Evolutionary conservation across 768 basidiomycete genomes (phyloP), one percentile per base, ranked within the genome.

Genomic region (Naganishia vishniacii): DNA sequence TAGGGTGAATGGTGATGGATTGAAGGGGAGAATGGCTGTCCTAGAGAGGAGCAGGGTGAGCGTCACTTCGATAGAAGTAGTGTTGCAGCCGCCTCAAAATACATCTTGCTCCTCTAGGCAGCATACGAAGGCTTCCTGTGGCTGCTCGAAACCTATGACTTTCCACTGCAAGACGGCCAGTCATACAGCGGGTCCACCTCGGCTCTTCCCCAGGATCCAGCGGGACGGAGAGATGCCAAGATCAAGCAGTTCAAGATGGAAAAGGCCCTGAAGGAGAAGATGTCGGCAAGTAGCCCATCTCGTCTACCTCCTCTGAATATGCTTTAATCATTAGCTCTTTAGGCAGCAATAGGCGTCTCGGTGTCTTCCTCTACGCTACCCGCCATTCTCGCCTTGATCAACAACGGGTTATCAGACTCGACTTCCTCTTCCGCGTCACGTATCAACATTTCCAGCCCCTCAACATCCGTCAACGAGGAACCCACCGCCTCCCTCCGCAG

Each of bases 221-320:
- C 84, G 1, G 84, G 82, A 72, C 82, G 87, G 62, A 80, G 95
- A 69, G 91, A 94, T 68, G 75, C 86, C 34, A 99, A 95, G 80
- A 95, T 99, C 67, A 85, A 84, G 66, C 92, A 93, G 73, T 97
- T 85, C 76, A 85, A 86, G 76, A 83, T 84, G 62, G 91, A 94
- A 77, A 93, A 89, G 76, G 87, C 88, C 37, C 77, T 97, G 29
- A 83, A 84, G 60, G 77, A 78, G 20, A 82, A 82, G 63, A 83
- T 97, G 28, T 83, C 90, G 78, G 90, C 88, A 60, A 49, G 62
- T n/a, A 15, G 18, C 13, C 49, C 41, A 16, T 25, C 8, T 26
- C 16, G 37, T 18, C 32, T 42, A 51, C 16, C 3, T 18, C 8
- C 20, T 28, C 13, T 8, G 12, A 16, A 34, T 31, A 25, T 13